Percentiles rank a stretch among this genome's conserved stretches.
Conservation (phyloP, 2,329 filamentous ascomycete species). For the Penicillium sp. region DNA sequence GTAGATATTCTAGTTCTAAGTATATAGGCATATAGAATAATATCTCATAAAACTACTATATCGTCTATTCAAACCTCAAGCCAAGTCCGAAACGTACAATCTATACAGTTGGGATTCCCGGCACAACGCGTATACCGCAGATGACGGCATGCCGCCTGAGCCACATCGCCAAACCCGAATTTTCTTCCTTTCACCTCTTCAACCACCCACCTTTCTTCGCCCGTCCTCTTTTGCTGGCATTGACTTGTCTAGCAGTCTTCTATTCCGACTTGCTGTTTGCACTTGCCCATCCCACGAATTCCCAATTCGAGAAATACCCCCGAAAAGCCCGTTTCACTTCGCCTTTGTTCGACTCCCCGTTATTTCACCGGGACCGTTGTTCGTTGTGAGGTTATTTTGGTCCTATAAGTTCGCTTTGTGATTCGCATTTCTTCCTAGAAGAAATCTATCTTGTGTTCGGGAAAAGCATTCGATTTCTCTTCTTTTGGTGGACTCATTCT, state of each 20-base stretch:
- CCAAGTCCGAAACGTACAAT: neutral
- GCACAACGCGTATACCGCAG: constrained; percentile 1
- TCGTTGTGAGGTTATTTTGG: constrained; percentile 6
- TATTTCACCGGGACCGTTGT: neutral
- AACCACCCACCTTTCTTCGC: constrained; percentile 28
- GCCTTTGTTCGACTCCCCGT: constrained; percentile 10
- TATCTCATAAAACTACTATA: neutral
- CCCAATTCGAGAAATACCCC: constrained; percentile 6
- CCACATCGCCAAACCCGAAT: constrained; percentile 26
- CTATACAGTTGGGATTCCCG: neutral
- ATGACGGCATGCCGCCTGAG: constrained; percentile 28
- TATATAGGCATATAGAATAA: neutral
- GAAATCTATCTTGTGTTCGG: constrained; percentile 2
- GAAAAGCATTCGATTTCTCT: constrained; percentile 11
- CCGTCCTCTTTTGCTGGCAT: constrained; percentile 46
- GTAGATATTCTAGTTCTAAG: neutral
- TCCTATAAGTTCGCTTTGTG: constrained; percentile 1
- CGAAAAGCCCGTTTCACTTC: constrained; percentile 3
- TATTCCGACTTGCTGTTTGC: constrained; percentile 10
- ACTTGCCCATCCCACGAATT: constrained; percentile 1
- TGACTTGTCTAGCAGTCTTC: constrained; percentile 48
- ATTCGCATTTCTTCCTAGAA: neutral
- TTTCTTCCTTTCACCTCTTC: constrained; percentile 24
- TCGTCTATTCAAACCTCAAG: neutral
- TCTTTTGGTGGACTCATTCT: constrained; percentile 11